Conservation (phyloP, 257 asterid species). For the Nicotiana obtusifolia region DNA sequence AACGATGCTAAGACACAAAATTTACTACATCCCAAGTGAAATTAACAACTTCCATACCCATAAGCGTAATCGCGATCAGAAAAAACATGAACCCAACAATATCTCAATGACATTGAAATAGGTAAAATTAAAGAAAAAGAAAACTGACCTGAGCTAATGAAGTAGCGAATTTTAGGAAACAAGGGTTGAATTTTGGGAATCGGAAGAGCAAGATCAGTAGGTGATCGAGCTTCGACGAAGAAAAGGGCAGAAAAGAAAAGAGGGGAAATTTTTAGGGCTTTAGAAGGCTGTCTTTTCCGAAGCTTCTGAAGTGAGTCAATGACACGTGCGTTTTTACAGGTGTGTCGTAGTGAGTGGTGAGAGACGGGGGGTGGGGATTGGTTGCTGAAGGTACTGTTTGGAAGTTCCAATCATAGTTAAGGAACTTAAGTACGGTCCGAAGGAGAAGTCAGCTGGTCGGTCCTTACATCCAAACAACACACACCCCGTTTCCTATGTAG, state of each 20-base stretch:
- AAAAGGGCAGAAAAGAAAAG: background rate
- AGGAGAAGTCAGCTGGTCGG: no score
- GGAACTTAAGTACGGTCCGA: background rate
- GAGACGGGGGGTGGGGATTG: background rate
- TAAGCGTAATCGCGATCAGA: background rate
- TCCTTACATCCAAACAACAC: no score
- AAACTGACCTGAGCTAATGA: constrained; percentile 1
- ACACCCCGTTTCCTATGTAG: no score
- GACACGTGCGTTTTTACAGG: constrained; percentile 9
- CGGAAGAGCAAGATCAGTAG: background rate
- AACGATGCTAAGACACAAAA: background rate
- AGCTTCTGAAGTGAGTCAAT: constrained; percentile 1
- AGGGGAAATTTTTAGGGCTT: background rate
- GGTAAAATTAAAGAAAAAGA: background rate
- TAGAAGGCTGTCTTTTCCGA: background rate
- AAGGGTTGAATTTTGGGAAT: background rate
- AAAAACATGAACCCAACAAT: background rate
- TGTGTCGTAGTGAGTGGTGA: background rate
- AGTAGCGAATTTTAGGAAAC: background rate
- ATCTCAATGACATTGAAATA: background rate
- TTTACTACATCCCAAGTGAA: background rate
- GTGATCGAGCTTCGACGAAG: background rate
- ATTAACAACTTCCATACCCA: background rate
- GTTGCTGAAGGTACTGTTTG: background rate
- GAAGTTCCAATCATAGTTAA: background rate